A percentile compares a stretch with the other conserved stretches of the same genome.
phyloP scores from a whole-genome alignment of 805 yeast genomes.

The Torulaspora delbrueckii region DNA sequence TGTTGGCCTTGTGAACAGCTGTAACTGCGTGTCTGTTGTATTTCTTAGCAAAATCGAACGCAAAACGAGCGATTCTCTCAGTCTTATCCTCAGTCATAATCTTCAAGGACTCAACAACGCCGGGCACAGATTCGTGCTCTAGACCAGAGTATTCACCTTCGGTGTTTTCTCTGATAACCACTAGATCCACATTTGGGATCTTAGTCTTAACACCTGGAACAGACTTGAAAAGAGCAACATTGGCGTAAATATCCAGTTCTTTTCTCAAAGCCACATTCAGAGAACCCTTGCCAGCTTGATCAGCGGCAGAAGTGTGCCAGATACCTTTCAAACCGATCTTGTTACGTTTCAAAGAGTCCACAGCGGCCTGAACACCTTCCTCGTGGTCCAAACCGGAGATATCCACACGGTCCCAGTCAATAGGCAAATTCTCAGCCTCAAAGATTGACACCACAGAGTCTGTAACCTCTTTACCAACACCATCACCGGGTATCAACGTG shows the following conservation, averaged over 20 bases:
- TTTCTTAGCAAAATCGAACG: conserved; percentile 90
- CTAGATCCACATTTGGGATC: conserved; percentile 83
- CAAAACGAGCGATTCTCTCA: conserved; percentile 96
- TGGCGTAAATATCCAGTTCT: conserved; percentile 92
- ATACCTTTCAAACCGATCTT: conserved; percentile 96
- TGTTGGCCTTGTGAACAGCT: conserved; percentile 98
- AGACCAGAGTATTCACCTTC: conserved; percentile 98
- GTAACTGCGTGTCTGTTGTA: conserved; percentile 90
- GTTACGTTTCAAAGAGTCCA: conserved; percentile 87
- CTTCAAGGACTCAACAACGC: conserved; percentile 95
- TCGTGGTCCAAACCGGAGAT: conserved; percentile 53
- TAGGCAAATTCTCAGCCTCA: conserved; percentile 81
- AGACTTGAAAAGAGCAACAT: conserved; percentile 88
- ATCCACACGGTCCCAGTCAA: conserved; percentile 86
- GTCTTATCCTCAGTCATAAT: conserved; percentile 91
- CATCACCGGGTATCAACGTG: conserved; percentile 96
- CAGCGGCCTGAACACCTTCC: conserved; percentile 74
- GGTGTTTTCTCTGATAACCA: conserved; percentile 95
- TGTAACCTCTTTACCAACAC: conserved; percentile 94
- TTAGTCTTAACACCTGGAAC: conserved; percentile 92
- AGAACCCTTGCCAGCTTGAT: conserved; percentile 72
- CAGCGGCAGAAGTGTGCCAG: conserved; percentile 80
- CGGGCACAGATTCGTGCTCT: conserved; percentile 96
- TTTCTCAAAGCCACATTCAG: conserved; percentile 95
- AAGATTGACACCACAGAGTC: conserved; percentile 89